Conservation (phyloP, 2,329 filamentous ascomycete genomes). For the Aspergillus novoparasiticus region DNA sequence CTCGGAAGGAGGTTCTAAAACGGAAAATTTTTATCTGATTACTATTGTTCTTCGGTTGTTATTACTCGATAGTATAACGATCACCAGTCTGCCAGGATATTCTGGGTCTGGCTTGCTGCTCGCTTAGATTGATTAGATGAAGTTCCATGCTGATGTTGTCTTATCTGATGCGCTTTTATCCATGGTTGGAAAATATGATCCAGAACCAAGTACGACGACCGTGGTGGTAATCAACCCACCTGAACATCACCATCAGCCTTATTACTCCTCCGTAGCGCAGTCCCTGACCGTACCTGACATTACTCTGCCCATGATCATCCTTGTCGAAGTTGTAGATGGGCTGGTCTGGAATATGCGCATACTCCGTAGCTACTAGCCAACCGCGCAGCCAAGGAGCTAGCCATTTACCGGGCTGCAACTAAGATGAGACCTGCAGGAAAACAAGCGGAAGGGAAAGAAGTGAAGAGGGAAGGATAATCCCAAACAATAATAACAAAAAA, state of each 20-base stretch:
- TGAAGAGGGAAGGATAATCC: too few relatives aligned
- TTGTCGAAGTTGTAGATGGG: neutral
- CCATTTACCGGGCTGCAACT: neutral
- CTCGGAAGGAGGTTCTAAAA: slow-evolving; percentile 8
- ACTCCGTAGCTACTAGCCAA: neutral
- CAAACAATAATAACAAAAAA: neutral
- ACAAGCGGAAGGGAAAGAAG: neutral
- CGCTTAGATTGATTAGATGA: slow-evolving; percentile 6
- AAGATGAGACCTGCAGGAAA: neutral
- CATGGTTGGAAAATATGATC: neutral
- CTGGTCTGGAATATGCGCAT: neutral
- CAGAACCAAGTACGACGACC: neutral
- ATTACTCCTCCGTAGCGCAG: neutral
- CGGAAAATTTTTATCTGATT: neutral
- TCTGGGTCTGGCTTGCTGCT: neutral
- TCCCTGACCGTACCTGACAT: neutral
- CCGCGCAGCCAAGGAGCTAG: neutral
- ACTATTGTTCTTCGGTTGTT: neutral
- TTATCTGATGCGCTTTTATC: neutral
- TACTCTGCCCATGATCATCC: neutral
- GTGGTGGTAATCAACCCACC: neutral
- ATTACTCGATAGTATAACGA: neutral
- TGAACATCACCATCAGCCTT: neutral
- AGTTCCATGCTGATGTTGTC: neutral
- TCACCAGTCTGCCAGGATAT: neutral